phyloP scores from a whole-genome alignment of 805 yeast species.

The Candida germanica region DNA sequence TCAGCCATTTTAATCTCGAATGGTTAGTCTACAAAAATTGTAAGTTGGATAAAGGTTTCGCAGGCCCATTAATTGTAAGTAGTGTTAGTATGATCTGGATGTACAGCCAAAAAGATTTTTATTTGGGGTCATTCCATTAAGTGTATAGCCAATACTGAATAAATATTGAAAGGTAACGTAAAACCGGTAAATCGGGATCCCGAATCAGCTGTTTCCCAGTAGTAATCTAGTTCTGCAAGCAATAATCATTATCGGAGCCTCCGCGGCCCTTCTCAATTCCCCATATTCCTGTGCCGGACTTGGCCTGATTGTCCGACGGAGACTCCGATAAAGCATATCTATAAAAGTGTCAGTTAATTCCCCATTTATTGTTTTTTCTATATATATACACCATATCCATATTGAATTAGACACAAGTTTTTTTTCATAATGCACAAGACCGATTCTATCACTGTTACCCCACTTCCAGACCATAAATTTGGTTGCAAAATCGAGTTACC shows the following conservation, averaged over 20 bases:
- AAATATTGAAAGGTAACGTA: too few species aligned
- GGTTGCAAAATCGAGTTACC: constrained; percentile 74
- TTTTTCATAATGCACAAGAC: constrained; percentile 16
- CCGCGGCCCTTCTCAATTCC: too few species aligned
- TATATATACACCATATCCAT: too few species aligned
- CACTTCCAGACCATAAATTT: constrained; percentile 51
- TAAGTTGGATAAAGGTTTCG: constrained; percentile 79
- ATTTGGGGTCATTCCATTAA: constrained; percentile 32
- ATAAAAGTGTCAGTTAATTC: too few species aligned
- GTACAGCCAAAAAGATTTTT: constrained; percentile 65
- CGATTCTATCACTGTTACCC: constrained; percentile 33
- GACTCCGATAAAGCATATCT: constrained; percentile 8
- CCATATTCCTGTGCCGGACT: too few species aligned
- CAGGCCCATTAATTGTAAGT: constrained; percentile 82
- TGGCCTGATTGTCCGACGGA: constrained; percentile 15
- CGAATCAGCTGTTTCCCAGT: too few species aligned
- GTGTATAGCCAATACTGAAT: too few species aligned
- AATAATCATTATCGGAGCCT: too few species aligned
- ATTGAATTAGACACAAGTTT: too few species aligned
- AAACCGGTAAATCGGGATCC: too few species aligned
- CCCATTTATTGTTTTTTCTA: too few species aligned
- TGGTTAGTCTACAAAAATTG: constrained; percentile 79
- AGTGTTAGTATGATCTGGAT: constrained; percentile 77
- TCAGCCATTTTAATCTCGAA: constrained; percentile 78
- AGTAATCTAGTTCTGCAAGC: too few species aligned